These are phyloP conservation scores for Alternaria metachromatica DNA, from an alignment of 2,329 filamentous ascomycete genomes.

Conservation along the genomic window DNA sequence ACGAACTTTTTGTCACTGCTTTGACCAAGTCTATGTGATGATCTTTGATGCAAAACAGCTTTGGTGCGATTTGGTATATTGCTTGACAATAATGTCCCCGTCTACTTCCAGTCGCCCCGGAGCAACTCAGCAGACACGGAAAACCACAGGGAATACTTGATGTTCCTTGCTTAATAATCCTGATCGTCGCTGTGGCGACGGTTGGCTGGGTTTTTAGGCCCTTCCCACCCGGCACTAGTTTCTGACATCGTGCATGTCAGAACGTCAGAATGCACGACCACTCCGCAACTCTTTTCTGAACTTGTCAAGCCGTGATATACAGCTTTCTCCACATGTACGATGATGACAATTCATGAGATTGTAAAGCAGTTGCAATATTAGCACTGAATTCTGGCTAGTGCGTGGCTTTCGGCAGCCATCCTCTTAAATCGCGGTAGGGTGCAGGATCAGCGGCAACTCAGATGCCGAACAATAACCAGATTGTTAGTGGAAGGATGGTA, in stretches of 20 bases:
- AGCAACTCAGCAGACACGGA: not conserved
- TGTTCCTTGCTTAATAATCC: not conserved
- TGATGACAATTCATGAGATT: not conserved
- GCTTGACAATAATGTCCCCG: not conserved
- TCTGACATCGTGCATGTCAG: not conserved
- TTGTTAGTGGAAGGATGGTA: not conserved
- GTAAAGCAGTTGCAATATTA: not conserved
- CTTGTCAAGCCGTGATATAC: not conserved
- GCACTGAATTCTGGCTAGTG: not conserved
- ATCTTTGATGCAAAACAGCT: not conserved
- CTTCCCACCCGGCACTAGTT: not conserved
- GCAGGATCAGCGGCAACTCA: not conserved
- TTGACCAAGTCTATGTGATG: not conserved
- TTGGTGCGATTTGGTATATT: not conserved
- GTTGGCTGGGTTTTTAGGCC: not conserved
- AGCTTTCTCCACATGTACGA: not conserved
- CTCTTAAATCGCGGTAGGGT: not conserved
- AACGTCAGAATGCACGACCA: not conserved
- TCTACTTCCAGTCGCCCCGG: not conserved
- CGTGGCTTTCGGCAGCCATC: not conserved
- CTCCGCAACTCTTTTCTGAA: not conserved
- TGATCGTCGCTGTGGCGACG: not conserved
- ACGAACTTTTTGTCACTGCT: not conserved
- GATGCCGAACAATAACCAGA: not conserved
- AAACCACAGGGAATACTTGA: not conserved